Conservation (phyloP, 257 asterid genomes). For the Forsythia viridissima region DNA sequence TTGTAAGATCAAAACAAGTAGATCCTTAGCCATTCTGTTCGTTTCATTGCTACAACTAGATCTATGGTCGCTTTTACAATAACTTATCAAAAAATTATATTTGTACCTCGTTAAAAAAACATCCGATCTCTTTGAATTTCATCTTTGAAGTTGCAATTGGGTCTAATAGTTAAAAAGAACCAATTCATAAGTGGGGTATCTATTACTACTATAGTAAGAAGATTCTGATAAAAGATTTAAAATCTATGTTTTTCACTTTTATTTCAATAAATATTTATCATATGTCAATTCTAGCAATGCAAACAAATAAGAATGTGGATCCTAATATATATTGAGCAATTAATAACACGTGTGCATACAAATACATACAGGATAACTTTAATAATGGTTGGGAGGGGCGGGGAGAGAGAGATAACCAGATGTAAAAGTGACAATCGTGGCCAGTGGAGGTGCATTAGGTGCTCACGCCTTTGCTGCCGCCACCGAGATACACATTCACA, state of each 20-base stretch:
- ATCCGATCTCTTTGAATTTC: too few relatives aligned
- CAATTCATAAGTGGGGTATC: too few relatives aligned
- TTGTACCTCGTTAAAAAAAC: too few relatives aligned
- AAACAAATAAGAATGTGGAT: conserved; percentile 34
- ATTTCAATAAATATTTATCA: neutral
- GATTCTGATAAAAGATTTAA: too few relatives aligned
- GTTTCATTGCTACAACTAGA: too few relatives aligned
- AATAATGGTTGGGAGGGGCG: neutral
- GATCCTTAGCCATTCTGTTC: too few relatives aligned
- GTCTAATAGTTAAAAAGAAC: too few relatives aligned
- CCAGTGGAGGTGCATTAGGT: conserved; percentile 28
- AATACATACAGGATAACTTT: neutral
- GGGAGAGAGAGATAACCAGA: conserved; percentile 48
- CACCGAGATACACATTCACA: conserved; percentile 12
- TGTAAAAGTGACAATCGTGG: conserved; percentile 62
- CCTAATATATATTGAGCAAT: conserved; percentile 24
- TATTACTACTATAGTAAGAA: too few relatives aligned
- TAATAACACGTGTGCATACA: neutral
- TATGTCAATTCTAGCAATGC: conserved; percentile 2
- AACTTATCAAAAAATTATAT: too few relatives aligned
- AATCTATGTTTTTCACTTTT: neutral
- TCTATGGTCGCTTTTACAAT: too few relatives aligned
- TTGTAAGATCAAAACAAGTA: too few relatives aligned
- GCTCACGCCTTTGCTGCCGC: conserved; percentile 91
- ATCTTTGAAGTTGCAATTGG: too few relatives aligned